Conservation (phyloP, 2,329 filamentous ascomycete genomes). For the Penicillium sclerotiorum region DNA sequence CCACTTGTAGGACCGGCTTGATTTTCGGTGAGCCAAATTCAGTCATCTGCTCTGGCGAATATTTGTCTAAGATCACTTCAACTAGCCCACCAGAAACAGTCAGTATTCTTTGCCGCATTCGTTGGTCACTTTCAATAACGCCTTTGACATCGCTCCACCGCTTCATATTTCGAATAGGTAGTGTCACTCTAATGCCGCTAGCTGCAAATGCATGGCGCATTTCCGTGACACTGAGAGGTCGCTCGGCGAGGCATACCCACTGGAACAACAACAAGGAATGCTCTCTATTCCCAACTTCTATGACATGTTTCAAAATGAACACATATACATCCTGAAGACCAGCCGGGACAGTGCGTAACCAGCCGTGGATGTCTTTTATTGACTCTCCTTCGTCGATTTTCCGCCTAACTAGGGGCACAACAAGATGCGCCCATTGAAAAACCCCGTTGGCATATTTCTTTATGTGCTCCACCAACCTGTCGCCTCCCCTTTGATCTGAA, state of each 20-base stretch:
- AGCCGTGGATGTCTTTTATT: slow-evolving; percentile 1
- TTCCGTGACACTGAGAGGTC: slow-evolving; percentile 8
- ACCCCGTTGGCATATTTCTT: background rate
- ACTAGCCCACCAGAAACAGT: too few species aligned
- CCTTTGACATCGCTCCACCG: too few species aligned
- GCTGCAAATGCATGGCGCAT: slow-evolving; percentile 1
- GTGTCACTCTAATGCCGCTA: background rate
- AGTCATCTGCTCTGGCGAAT: too few species aligned
- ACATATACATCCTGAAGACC: background rate
- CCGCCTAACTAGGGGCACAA: slow-evolving; percentile 4
- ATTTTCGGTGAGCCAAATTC: too few species aligned
- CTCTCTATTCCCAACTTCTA: background rate
- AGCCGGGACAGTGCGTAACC: slow-evolving; percentile 8
- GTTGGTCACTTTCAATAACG: too few species aligned
- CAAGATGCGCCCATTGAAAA: slow-evolving; percentile 10
- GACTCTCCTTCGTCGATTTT: slow-evolving; percentile 8
- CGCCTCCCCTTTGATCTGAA: background rate
- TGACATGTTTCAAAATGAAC: slow-evolving; percentile 5
- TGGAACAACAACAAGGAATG: slow-evolving; percentile 5
- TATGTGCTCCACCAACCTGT: background rate
- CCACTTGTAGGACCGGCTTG: too few species aligned
- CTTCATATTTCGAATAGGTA: too few species aligned
- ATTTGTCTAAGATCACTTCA: too few species aligned
- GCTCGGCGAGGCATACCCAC: slow-evolving; percentile 12
- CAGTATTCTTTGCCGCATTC: too few species aligned